These are phyloP conservation scores for Afroboletus lepidellus DNA, from an alignment of 1,284 basidiomycete species.

Conservation along the genomic window DNA sequence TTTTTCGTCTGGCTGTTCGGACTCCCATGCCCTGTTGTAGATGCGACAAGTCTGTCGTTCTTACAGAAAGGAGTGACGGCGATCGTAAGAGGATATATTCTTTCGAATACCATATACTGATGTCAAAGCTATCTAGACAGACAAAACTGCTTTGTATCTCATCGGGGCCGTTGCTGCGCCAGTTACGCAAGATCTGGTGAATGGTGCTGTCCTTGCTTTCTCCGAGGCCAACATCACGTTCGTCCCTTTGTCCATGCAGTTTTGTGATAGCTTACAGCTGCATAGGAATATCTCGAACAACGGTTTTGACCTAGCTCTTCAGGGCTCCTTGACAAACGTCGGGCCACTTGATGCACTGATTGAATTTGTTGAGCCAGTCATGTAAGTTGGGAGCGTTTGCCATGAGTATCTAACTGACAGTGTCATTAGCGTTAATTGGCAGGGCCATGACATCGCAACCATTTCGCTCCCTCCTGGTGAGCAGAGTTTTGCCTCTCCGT, in stretches of 20 bases:
- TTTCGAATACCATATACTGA: background rate
- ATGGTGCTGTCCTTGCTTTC: conserved; percentile 57
- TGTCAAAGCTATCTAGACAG: conserved; percentile 43
- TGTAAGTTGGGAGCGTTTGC: conserved; percentile 30
- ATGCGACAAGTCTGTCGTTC: conserved; percentile 61
- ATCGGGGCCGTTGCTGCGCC: conserved; percentile 69
- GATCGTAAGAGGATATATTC: conserved; percentile 38
- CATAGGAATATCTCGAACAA: conserved; percentile 53
- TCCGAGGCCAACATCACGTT: conserved; percentile 63
- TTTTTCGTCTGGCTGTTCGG: background rate
- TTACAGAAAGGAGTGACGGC: conserved; percentile 61
- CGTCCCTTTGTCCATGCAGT: conserved; percentile 28
- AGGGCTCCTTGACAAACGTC: conserved; percentile 57
- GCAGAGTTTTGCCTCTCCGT: conserved; percentile 10
- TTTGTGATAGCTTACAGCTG: conserved; percentile 46
- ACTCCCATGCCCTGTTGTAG: conserved; percentile 32
- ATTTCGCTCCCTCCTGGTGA: conserved; percentile 60
- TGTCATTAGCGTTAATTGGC: conserved; percentile 54
- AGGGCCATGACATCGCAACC: conserved; percentile 65
- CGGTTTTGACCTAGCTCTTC: conserved; percentile 60
- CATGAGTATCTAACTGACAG: conserved; percentile 4
- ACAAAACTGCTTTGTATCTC: conserved; percentile 63
- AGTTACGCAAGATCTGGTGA: conserved; percentile 67
- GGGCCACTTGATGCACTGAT: conserved; percentile 69
- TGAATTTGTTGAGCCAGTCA: conserved; percentile 57